Conservation (phyloP, 2,329 filamentous ascomycete species). For the Alternaria solani region DNA sequence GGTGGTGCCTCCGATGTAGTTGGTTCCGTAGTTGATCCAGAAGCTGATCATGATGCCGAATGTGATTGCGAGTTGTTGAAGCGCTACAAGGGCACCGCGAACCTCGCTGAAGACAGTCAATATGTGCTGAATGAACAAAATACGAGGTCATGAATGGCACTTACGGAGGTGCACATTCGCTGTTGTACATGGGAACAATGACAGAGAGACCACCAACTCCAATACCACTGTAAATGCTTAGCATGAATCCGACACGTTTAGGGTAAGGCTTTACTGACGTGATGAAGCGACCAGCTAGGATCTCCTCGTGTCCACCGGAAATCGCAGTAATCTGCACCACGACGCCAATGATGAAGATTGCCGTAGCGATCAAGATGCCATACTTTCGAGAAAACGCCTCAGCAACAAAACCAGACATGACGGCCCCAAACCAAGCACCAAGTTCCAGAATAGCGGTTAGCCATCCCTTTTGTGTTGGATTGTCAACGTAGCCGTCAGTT, state of each 20-base stretch:
- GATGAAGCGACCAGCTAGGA: constrained; percentile 75
- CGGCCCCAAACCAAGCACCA: constrained; percentile 77
- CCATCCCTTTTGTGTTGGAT: constrained; percentile 57
- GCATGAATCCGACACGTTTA: constrained; percentile 7
- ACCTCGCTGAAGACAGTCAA: constrained; percentile 62
- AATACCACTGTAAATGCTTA: constrained; percentile 56
- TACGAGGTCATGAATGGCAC: background rate
- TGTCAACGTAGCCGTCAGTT: constrained; percentile 52
- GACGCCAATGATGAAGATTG: constrained; percentile 75
- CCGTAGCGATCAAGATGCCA: constrained; percentile 70
- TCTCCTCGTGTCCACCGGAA: constrained; percentile 63
- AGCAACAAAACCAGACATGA: constrained; percentile 75
- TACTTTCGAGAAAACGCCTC: constrained; percentile 75
- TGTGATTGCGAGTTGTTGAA: constrained; percentile 69
- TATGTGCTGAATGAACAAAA: background rate
- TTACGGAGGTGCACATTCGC: constrained; percentile 59
- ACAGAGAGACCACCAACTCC: constrained; percentile 74
- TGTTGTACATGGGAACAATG: constrained; percentile 66
- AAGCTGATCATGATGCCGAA: constrained; percentile 54
- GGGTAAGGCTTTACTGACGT: constrained; percentile 53
- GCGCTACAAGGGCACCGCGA: constrained; percentile 70
- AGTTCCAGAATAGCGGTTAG: constrained; percentile 73
- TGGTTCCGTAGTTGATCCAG: constrained; percentile 52
- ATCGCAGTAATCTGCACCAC: constrained; percentile 72
- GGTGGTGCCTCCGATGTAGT: constrained; percentile 64